phyloP scores from a whole-genome alignment of 148 eudicot species.

The Rheum nobile region DNA sequence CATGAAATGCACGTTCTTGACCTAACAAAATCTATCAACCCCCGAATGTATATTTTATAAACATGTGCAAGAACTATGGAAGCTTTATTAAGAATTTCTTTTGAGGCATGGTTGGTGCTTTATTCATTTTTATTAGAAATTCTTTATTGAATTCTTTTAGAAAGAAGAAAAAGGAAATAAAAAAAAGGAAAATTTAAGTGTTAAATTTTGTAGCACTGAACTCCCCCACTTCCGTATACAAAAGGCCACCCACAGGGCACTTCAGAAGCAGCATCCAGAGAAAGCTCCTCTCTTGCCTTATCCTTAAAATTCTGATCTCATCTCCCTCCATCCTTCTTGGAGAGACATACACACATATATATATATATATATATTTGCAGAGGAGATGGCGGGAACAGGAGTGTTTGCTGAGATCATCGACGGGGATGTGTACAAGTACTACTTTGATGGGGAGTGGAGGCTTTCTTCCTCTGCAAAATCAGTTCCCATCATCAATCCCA shows the following conservation, averaged over 20 bases:
- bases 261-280: not conserved
- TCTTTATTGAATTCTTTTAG: not conserved
- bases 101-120: not conserved
- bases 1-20: not conserved
- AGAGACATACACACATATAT: no score
- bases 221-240: not conserved
- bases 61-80: not conserved
- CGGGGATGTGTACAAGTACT: conserved; percentile 74
- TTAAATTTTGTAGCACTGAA: not conserved
- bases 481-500: conserved; percentile 80
- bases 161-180: not conserved
- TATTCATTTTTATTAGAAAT: not conserved
- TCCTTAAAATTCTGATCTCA: not conserved
- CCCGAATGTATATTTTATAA: not conserved
- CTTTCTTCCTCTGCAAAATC: conserved; percentile 69
- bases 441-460: conserved; percentile 87
- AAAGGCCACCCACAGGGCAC: not conserved
- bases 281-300: not conserved
- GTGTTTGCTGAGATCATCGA: conserved; percentile 68
- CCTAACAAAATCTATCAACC: conserved; percentile 1
- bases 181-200: not conserved
- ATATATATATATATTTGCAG: not conserved
- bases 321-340: not conserved
- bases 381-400: conserved; percentile 65
- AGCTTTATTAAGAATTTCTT: not conserved